Evolutionary conservation across 805 yeast genomes (phyloP), one percentile per base, ranked within the genome.

Genomic region (Henningerozyma blattae): DNA sequence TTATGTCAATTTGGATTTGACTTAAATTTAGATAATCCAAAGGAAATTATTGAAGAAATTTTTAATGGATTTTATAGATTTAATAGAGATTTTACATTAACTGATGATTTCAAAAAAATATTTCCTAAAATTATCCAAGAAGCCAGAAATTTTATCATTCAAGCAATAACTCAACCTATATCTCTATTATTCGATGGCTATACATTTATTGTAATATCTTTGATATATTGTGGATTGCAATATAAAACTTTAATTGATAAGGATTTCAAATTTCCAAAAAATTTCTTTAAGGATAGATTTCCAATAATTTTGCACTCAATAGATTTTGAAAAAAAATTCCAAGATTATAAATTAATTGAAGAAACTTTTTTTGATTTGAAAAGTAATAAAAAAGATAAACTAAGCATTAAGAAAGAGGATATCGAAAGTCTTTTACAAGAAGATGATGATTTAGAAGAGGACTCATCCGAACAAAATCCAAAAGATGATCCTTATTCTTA

Each of bases 81-180:
- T 33, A 46, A 44, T 34, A 41, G 62, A 37, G 57, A 50, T 37
- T 40, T 35, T 29, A 41, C 53, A 29, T 36, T 54, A 30, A 47
- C 52, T 12, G 45, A 48, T 8, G 44, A 46, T 4, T 55, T 57
- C 31, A 48, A 43, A 29, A 36, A 37, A 22, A 38, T 43, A 2
- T 52, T 57, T 32, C 60, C 60, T 9, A 51, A 42, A 30, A 42
- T 57, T 16, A 35, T 57, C 6, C 57, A 52, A 31, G 61, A 57
- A 31, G 43, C 55, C 2, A 47, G 59, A 31, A 47, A 43, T 32
- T 57, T 56, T 32, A 54, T 57, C 14, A 50, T 55, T 2, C 60
- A 57, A 30, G 56, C 60, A 4, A 54, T 51, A 7, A 56, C 62
- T 8, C 62, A 57, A 35, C 62, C 62, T 0, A 50, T 55, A 8